phyloP scores from a whole-genome alignment of 2,329 filamentous ascomycete species.

The Colletotrichum lupini region DNA sequence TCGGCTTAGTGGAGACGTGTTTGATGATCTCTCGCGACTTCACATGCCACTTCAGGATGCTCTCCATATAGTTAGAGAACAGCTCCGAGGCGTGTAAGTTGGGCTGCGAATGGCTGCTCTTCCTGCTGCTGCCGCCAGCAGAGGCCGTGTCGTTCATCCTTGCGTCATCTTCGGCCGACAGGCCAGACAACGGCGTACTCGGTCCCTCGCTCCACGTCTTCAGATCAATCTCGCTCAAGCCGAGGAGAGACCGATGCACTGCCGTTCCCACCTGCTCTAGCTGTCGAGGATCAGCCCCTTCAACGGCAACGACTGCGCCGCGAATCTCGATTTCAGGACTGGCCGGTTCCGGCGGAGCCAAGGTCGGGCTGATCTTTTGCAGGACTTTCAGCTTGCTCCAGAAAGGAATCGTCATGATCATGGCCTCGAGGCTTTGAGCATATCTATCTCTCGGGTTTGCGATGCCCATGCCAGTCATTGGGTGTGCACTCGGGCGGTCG shows the following conservation, averaged over 20 bases:
- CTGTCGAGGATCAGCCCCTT: conserved; percentile 72
- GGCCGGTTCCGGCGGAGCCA: conserved; percentile 51
- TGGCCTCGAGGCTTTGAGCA: conserved; percentile 68
- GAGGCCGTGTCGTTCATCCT: conserved; percentile 26
- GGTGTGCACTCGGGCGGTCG: conserved; percentile 34
- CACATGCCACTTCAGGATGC: conserved; percentile 79
- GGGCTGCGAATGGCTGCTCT: conserved; percentile 28
- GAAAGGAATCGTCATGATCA: conserved; percentile 81
- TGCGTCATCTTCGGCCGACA: conserved; percentile 29
- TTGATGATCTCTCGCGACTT: conserved; percentile 77
- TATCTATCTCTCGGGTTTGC: conserved; percentile 42
- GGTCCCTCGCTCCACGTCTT: conserved; percentile 56
- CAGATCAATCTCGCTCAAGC: conserved; percentile 53
- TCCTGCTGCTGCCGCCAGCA: conserved; percentile 30
- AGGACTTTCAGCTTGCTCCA: conserved; percentile 82
- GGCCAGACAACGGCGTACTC: conserved; percentile 28
- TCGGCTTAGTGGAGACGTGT: conserved; percentile 53
- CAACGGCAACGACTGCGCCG: conserved; percentile 86
- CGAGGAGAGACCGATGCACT: conserved; percentile 71
- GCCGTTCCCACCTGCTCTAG: conserved; percentile 69
- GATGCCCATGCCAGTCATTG: conserved; percentile 42
- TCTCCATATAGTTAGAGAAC: conserved; percentile 71
- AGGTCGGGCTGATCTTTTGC: conserved; percentile 78
- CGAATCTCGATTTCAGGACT: conserved; percentile 57
- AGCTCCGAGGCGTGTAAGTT: conserved; percentile 47